Conservation (phyloP, 768 basidiomycete species). For the Suillus fuscotomentosus region DNA sequence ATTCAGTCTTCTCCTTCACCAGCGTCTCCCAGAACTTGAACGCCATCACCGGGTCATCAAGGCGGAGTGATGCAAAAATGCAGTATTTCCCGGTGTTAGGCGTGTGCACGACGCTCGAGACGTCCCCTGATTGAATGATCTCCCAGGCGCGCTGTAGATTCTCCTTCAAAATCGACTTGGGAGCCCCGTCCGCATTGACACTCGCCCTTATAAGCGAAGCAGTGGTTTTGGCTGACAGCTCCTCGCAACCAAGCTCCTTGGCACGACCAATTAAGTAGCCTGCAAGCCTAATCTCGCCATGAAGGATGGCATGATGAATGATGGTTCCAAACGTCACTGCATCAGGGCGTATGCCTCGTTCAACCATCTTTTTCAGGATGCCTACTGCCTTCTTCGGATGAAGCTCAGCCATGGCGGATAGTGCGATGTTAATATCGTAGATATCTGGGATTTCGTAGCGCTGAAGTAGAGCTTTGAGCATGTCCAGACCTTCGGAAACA, state of each 20-base stretch:
- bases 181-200: constrained; percentile 26
- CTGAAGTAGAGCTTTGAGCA: constrained; percentile 44
- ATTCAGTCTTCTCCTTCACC: constrained; percentile 43
- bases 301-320: constrained; percentile 53
- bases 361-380: constrained; percentile 52
- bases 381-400: constrained; percentile 44
- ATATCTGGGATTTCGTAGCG: constrained; percentile 57
- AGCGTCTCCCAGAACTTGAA: constrained; percentile 59
- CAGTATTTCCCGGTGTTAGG: constrained; percentile 52
- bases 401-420: constrained; percentile 51
- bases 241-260: constrained; percentile 29
- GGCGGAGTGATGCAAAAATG: constrained; percentile 47
- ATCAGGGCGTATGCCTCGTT: constrained; percentile 49
- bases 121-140: constrained; percentile 38
- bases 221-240: constrained; percentile 49
- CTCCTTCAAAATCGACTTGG: constrained; percentile 22
- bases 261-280: constrained; percentile 40
- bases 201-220: constrained; percentile 45
- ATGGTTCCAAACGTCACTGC: constrained; percentile 59
- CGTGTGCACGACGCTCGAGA: constrained; percentile 37
- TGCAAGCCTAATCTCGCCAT: constrained; percentile 45
- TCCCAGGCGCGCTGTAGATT: constrained; percentile 43
- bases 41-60: constrained; percentile 49
- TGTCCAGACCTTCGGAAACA: constrained; percentile 43
- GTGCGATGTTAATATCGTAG: constrained; percentile 63